These are phyloP conservation scores for Cutaneotrichosporon dermatis DNA, from an alignment of 1,284 basidiomycete genomes.

Conservation along the genomic window DNA sequence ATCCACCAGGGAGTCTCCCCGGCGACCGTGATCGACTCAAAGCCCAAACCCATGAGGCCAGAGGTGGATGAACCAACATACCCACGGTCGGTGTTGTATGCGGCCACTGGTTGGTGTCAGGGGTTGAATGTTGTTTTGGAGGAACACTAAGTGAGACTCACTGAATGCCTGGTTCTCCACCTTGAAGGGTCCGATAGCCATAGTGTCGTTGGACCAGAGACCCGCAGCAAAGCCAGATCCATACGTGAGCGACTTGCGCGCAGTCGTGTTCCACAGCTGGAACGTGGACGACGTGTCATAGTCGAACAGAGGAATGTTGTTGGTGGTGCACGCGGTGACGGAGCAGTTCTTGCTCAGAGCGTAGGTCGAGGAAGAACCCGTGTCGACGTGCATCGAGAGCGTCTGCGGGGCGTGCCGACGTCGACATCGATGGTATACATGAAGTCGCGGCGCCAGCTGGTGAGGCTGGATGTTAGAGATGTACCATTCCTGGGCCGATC, in stretches of 20 bases:
- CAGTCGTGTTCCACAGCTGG: conserved; percentile 14
- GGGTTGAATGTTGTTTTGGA: no score
- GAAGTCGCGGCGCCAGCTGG: conserved; percentile 4
- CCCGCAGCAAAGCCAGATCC: conserved; percentile 74
- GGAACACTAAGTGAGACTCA: conserved; percentile 25
- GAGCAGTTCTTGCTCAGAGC: conserved; percentile 27
- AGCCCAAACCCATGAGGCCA: conserved; percentile 53
- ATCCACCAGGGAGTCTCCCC: conserved; percentile 55
- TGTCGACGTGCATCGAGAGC: conserved; percentile 53
- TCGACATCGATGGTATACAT: conserved; percentile 40
- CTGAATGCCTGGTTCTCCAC: conserved; percentile 65
- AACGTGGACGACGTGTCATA: conserved; percentile 32
- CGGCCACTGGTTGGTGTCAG: not conserved
- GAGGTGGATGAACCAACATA: conserved; percentile 32
- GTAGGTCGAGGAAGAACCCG: conserved; percentile 52
- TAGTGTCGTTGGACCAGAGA: conserved; percentile 62
- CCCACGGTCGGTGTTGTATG: conserved; percentile 2
- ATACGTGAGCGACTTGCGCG: conserved; percentile 68
- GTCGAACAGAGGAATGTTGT: conserved; percentile 31
- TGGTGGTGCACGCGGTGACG: conserved; percentile 29
- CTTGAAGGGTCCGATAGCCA: conserved; percentile 74
- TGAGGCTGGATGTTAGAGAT: conserved; percentile 7
- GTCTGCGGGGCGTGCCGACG: conserved; percentile 50
- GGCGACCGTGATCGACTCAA: conserved; percentile 48
- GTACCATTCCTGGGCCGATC: no score